phyloP scores from a whole-genome alignment of 2,329 filamentous ascomycete genomes.

The Cadophora sp. region DNA sequence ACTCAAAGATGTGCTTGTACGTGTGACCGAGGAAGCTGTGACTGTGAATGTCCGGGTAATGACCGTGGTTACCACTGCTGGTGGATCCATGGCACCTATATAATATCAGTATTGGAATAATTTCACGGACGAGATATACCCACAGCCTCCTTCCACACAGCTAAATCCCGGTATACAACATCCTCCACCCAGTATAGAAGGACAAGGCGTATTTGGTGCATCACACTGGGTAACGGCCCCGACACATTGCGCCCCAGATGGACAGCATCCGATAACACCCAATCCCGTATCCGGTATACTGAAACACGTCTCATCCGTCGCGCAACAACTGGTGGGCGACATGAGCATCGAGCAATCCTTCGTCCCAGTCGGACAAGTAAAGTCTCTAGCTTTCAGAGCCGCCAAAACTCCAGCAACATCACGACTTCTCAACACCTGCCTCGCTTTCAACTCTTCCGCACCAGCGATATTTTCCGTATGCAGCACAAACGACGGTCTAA shows the following conservation, averaged over 20 bases:
- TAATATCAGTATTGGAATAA: conserved; percentile 17
- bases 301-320: conserved; percentile 69
- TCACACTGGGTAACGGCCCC: conserved; percentile 68
- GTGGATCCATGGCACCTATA: conserved; percentile 33
- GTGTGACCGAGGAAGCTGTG: conserved; percentile 23
- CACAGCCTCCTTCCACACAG: conserved; percentile 74
- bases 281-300: conserved; percentile 65
- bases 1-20: conserved; percentile 43
- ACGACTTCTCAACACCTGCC: conserved; percentile 14
- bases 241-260: conserved; percentile 66
- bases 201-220: conserved; percentile 68
- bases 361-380: conserved; percentile 71
- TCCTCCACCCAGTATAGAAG: conserved; percentile 70
- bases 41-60: conserved; percentile 32
- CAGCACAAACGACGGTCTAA: conserved; percentile 58
- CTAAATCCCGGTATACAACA: conserved; percentile 77
- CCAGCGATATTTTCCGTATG: conserved; percentile 47
- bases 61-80: conserved; percentile 31
- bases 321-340: conserved; percentile 76
- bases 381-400: conserved; percentile 62
- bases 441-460: conserved; percentile 29
- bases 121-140: conserved; percentile 36
- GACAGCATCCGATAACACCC: conserved; percentile 79
- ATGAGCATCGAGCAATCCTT: conserved; percentile 68
- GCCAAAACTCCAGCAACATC: conserved; percentile 49